Evolutionary conservation across 2,329 filamentous ascomycete genomes (phyloP), one percentile per base, ranked within the genome.

Genomic region (Diaporthe aspalathi): DNA sequence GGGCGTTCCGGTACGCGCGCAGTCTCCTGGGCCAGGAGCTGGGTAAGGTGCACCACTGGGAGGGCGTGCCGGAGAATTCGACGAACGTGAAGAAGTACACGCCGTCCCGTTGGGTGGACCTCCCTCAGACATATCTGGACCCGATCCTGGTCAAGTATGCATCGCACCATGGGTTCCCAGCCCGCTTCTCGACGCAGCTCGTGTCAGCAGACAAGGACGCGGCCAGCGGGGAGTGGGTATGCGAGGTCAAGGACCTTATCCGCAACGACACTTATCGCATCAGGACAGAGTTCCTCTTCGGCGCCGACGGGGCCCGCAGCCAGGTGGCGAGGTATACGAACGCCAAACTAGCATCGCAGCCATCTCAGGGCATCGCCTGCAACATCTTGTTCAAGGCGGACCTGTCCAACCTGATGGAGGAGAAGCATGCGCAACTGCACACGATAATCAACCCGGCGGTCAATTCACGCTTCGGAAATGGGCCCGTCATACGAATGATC

Each of bases 271-370:
- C 45, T 24, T 70, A 63, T 63, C 78, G 79, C 85, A 83, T 91
- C 49, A 80, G 81, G 11, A 84, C 87, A 0, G 85, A 85, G 67
- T 91, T 88, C 73, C 79, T 91, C 9, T 89, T 91, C 73, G 89
- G 89, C 3, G 87, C 85, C 54, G 89, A 91, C 32, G 68, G 71
- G 12, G 68, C 54, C 38, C 71, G 68, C 53, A 71, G 71, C 32
- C 68, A 54, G 47, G 62, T 72, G 17, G 71, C 68, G 1, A 56
- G 16, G 24, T 56, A 29, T 6, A 50, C 67, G 22, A 50, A 57
- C 14, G 62, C 68, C 53, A 49, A 0, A 3, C 50, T 72, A 22
- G 43, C 45, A 14, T 49, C 53, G 8, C 1, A 29, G 22, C 71
- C 71, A 5, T 72, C 71, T 11, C 24, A 35, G 16, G 71, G 68